Conservation (phyloP, 2,329 filamentous ascomycete species). For the Diaporthe humulicola region DNA sequence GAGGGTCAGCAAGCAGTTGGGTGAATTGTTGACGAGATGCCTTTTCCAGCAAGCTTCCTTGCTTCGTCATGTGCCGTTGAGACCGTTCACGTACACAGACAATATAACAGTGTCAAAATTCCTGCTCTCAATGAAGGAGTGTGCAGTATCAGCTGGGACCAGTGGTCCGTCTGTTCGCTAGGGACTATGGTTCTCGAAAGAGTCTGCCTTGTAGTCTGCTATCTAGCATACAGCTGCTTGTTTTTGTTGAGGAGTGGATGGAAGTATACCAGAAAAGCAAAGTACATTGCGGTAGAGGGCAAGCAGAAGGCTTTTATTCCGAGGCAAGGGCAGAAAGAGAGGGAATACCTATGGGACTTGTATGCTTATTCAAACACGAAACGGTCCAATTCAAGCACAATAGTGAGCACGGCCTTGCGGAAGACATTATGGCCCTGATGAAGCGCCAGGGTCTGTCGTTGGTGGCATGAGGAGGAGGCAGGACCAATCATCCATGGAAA, state of each 20-base stretch:
- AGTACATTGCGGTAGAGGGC: neutral
- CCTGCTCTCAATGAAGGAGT: neutral
- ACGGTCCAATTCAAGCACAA: neutral
- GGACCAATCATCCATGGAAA: constrained; percentile 20
- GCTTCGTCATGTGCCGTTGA: neutral
- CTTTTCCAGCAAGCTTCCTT: neutral
- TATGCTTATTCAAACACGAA: neutral
- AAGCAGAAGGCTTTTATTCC: neutral
- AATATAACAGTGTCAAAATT: neutral
- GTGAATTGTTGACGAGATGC: neutral
- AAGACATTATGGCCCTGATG: neutral
- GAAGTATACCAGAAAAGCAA: neutral
- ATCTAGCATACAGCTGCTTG: neutral
- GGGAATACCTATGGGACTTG: neutral
- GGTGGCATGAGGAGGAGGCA: neutral
- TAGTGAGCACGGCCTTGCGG: neutral
- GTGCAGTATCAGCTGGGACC: no score
- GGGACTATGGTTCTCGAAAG: neutral
- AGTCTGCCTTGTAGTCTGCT: neutral
- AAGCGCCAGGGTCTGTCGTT: neutral
- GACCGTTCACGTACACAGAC: neutral
- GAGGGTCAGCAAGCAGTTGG: neutral
- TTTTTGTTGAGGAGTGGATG: neutral
- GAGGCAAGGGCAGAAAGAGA: neutral
- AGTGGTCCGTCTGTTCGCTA: neutral